phyloP scores from a whole-genome alignment of 225 moss, liverwort and hornwort species.

The Marchantia paleacea region DNA sequence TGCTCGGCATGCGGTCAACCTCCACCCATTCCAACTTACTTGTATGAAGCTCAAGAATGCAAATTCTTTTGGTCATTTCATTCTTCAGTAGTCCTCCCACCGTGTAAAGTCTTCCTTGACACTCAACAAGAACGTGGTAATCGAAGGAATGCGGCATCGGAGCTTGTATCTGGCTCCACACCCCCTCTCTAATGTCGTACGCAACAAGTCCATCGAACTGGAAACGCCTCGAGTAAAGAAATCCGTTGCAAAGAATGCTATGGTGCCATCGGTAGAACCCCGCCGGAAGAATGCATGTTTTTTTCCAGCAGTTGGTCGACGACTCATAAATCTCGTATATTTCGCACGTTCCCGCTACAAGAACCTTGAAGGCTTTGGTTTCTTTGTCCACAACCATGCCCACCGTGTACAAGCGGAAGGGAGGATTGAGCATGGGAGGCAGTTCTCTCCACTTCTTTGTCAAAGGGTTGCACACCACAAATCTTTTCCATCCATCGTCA shows the following conservation, averaged over 20 bases:
- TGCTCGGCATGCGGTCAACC: slow-evolving; percentile 49
- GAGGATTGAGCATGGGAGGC: slow-evolving; percentile 56
- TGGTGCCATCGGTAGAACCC: slow-evolving; percentile 60
- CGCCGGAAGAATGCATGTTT: slow-evolving; percentile 46
- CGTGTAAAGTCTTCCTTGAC: slow-evolving; percentile 48
- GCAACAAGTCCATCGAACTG: slow-evolving; percentile 55
- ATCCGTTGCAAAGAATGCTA: slow-evolving; percentile 57
- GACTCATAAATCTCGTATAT: slow-evolving; percentile 58
- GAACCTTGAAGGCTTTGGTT: slow-evolving; percentile 47
- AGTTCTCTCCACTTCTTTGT: slow-evolving; percentile 51
- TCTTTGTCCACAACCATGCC: slow-evolving; percentile 62
- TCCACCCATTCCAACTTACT: slow-evolving; percentile 46
- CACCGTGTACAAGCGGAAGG: slow-evolving; percentile 53
- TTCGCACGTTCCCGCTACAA: slow-evolving; percentile 50
- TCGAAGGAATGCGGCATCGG: slow-evolving; percentile 58
- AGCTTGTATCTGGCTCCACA: slow-evolving; percentile 61
- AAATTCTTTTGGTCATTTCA: slow-evolving; percentile 44
- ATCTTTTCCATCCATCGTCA: slow-evolving; percentile 56
- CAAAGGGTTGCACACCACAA: slow-evolving; percentile 52
- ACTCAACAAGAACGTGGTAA: slow-evolving; percentile 57
- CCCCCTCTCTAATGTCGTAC: slow-evolving; percentile 44
- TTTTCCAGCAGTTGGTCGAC: slow-evolving; percentile 44
- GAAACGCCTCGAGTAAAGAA: slow-evolving; percentile 49
- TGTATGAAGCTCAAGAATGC: slow-evolving; percentile 51
- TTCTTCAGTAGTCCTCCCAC: slow-evolving; percentile 51